Base-by-base conservation (phyloP, 73 alveolate species). In the Durusdinium trenchii region DNA sequence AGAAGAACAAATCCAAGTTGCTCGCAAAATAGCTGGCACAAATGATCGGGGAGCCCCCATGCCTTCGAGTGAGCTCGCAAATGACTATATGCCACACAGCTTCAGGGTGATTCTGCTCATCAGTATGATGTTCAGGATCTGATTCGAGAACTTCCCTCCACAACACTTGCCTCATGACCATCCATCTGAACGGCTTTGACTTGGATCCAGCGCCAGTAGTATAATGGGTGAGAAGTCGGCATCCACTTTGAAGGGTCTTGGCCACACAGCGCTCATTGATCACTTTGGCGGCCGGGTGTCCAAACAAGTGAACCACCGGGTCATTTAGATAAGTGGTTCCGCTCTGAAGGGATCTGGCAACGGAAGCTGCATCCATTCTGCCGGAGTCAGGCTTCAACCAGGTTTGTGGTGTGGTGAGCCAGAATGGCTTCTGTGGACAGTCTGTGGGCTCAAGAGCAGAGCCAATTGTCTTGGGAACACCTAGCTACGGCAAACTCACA, bases 11-110 rank as follows among this genome's bases (percentile, higher is more conserved):
- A 45, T 86, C 95, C 47, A 86, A 30, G 14, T 71, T 82, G 38
- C 83, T 86, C n/a, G 84, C 79, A 40, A 86, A 86, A 35, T 16
- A 86, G 9, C 67, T 61, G 7, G 95, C 43, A 36, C 57, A 82
- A 23, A 86, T 47, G 35, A 6, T 14, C 28, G 64, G 83, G 0
- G 43, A 20, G 47, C 35, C 67, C 43, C 61, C 83, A 6, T 36
- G 60, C 67, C 43, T 86, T 47, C 61, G 26, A 20, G 67, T 60
- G 48, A 86, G 61, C 18, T 86, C 54, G 36, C 64, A 45, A 26
- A 86, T 54, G 95, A 86, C 95, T 47, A 86, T 46, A 45, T 86
- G 95, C 78, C 78, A 50, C 20, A 52, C 42, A 60, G 82, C 83
- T 16, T 45, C 40, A 20, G 95, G 35, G 6, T 47, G 67, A n/a